These are phyloP conservation scores for Quercus gilva DNA, from an alignment of 306 rosid species.

Conservation along the genomic window DNA sequence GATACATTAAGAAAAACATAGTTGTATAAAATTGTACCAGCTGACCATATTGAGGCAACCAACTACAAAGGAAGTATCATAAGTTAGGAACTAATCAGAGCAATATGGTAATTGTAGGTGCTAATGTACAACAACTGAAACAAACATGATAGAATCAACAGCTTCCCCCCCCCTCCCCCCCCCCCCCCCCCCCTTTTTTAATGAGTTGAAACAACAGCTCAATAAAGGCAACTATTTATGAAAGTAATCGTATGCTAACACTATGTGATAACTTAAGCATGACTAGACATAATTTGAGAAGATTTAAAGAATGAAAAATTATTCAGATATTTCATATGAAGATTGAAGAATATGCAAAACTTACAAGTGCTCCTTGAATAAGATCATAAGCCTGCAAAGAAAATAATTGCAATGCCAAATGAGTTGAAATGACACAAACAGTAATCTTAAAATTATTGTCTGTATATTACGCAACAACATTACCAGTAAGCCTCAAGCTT, in stretches of 20 bases:
- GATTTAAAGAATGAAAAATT: neutral
- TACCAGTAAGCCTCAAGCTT: neutral
- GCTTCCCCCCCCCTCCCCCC: no score
- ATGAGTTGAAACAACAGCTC: neutral
- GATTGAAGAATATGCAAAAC: constrained; percentile 28
- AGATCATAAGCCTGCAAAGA: constrained; percentile 77
- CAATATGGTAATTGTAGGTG: neutral
- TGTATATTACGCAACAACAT: neutral
- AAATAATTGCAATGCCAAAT: constrained; percentile 1
- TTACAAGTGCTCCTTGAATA: constrained; percentile 91
- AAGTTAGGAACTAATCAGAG: neutral
- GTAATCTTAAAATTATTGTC: neutral
- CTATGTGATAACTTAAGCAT: neutral
- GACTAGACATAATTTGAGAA: constrained; percentile 2
- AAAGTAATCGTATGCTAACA: neutral
- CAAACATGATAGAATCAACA: no score
- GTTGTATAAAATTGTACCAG: neutral
- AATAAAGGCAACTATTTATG: neutral
- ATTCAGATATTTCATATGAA: neutral
- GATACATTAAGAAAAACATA: no score
- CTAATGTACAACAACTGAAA: neutral
- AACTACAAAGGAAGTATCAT: neutral
- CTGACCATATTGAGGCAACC: neutral
- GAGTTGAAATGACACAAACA: neutral
- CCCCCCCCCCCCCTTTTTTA: no score